Base-by-base conservation (phyloP, 257 asterid genomes). In the Rauvolfia tetraphylla region DNA sequence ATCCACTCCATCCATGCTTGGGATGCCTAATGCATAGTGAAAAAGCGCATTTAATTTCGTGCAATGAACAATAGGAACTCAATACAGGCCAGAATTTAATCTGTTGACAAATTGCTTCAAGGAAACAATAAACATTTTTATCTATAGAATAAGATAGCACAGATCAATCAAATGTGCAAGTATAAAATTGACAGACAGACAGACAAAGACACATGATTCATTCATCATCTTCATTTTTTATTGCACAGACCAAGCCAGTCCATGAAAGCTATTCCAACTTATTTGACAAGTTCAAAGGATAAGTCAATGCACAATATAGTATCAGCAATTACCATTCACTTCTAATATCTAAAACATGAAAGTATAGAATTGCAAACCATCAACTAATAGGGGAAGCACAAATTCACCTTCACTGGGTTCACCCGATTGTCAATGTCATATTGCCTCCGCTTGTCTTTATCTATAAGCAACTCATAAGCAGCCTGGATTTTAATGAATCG, bases 1-100 rank as follows among this genome's bases (percentile, higher is more conserved):
- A 95, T 87, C 98, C 97, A 95, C 79, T 95, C 98, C 93, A 93
- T 84, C 99, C 99, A 93, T 75, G 98, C 96, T 91, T 93, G 87
- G 66, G 99, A 93, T 70, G 99, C 99, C 98, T 95, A 67, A 79
- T 23, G 66, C 72, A 71, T 62, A 83, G 66, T 70, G 33, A 66
- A 27, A 13, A 0, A 41, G 36, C 36, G 27, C 56, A 29, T 25
- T 69, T 33, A 20, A 18, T 20, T 49, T 36, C 5, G 22, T 36
- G 20, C 34, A 17, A 63, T 53, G 51, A 33, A 72, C 31, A 17
- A 2, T 62, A 51, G 58, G 22, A 31, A 57, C 10, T 11, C 3
- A 51, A 57, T 49, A 49, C 0, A 17, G 2, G 22, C 56, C 3
- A 49, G 56, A 49, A 49, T 49, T 1, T 4, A 49, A 13, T 17